phyloP scores from a whole-genome alignment of 1,139 yeast genomes.

The Diutina sp. region DNA sequence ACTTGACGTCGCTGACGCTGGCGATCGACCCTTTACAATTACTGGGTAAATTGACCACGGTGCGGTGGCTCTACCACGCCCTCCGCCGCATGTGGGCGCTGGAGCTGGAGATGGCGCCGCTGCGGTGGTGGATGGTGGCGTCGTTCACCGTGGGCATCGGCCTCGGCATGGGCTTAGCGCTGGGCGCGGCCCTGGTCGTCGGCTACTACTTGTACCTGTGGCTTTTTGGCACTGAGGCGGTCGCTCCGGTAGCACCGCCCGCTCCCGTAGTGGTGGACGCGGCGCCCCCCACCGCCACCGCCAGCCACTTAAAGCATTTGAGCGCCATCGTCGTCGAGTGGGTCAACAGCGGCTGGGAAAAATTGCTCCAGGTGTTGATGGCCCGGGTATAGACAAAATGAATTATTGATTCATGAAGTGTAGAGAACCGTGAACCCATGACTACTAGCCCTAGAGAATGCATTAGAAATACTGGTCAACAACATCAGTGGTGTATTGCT shows the following conservation, averaged over 20 bases:
- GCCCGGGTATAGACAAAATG: not conserved
- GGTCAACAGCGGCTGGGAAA: not conserved
- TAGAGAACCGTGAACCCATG: too few relatives aligned
- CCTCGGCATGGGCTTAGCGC: constrained; percentile 1
- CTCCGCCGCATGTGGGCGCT: not conserved
- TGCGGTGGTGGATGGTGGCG: constrained; percentile 1
- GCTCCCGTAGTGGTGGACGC: not conserved
- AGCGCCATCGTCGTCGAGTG: not conserved
- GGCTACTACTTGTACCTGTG: not conserved
- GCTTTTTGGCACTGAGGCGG: not conserved
- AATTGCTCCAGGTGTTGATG: not conserved
- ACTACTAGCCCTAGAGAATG: too few relatives aligned
- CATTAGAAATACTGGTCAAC: too few relatives aligned
- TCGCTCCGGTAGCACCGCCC: not conserved
- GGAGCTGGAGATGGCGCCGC: not conserved
- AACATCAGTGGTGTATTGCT: too few relatives aligned
- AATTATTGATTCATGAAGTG: too few relatives aligned
- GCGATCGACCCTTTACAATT: not conserved
- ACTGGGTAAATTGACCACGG: not conserved
- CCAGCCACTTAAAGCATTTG: not conserved
- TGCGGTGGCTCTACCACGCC: not conserved
- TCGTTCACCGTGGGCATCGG: constrained; percentile 1
- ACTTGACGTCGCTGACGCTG: constrained; percentile 1
- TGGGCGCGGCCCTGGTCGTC: not conserved
- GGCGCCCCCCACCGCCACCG: not conserved